Evolutionary conservation across 1,139 yeast genomes (phyloP).

Genomic region (Hemisphaericaspora xylanilytica): DNA sequence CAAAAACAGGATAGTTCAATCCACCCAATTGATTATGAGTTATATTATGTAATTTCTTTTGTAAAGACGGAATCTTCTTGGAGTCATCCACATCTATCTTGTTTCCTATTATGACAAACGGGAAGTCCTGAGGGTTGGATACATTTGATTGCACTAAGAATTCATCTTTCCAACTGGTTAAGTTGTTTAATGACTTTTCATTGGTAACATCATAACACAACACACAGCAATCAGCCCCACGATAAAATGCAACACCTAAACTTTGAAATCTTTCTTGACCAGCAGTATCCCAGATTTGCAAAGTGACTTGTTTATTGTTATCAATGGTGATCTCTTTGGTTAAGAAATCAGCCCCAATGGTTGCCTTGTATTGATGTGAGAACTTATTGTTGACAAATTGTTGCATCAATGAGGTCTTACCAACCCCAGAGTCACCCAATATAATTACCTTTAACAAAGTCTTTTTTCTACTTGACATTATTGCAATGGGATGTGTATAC

Average conservation of each 20-base stretch:
- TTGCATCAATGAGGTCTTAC: conserved; percentile 94
- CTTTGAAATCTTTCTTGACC: conserved; percentile 98
- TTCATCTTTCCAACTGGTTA: conserved; percentile 93
- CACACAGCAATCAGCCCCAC: conserved; percentile 99
- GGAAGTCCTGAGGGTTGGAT: conserved; percentile 90
- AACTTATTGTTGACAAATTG: conserved; percentile 95
- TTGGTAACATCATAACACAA: conserved; percentile 93
- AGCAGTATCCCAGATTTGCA: conserved; percentile 98
- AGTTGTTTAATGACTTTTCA: conserved; percentile 85
- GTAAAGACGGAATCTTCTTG: conserved; percentile 72
- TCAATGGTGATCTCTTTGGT: conserved; percentile 88
- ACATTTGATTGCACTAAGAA: conserved; percentile 92
- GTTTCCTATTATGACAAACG: conserved; percentile 91
- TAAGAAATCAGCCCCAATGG: conserved; percentile 95
- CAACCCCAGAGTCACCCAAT: conserved; percentile 96
- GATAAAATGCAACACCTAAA: conserved; percentile 92
- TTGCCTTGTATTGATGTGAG: conserved; percentile 94
- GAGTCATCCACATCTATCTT: conserved; percentile 93
- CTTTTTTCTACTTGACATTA: conserved; percentile 82
- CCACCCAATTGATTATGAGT: conserved; percentile 77
- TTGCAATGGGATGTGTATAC: background rate
- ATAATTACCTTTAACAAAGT: conserved; percentile 91
- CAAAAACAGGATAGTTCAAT: conserved; percentile 81
- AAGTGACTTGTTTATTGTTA: conserved; percentile 67
- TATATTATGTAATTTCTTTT: conserved; percentile 81